Conservation (phyloP, 2,329 filamentous ascomycete species). For the Scopulariopsis brevicaulis region DNA sequence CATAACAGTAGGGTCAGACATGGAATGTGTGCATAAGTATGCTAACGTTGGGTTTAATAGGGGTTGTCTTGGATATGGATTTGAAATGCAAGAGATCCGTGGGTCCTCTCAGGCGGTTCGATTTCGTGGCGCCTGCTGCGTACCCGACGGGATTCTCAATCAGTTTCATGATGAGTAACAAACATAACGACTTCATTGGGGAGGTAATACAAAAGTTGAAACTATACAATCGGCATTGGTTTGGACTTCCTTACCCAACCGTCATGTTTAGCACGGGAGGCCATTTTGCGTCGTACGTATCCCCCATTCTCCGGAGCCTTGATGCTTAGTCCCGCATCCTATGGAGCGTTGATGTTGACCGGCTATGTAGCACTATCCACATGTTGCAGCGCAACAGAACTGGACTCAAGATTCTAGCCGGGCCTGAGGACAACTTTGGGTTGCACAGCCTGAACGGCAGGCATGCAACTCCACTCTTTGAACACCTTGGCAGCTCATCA, state of each 20-base stretch:
- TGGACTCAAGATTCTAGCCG: constrained; percentile 22
- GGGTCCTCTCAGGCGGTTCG: constrained; percentile 24
- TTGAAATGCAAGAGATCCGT: constrained; percentile 24
- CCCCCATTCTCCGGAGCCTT: no score
- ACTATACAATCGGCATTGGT: constrained; percentile 23
- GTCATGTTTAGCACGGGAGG: constrained; percentile 31
- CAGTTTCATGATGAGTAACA: constrained; percentile 26
- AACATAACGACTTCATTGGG: constrained; percentile 19
- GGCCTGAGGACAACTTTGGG: constrained; percentile 9
- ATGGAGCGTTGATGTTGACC: neutral
- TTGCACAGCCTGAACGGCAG: constrained; percentile 26
- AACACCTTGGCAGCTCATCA: constrained; percentile 27
- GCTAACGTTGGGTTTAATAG: neutral
- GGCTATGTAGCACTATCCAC: constrained; percentile 17
- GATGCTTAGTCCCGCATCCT: no score
- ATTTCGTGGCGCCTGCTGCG: constrained; percentile 26
- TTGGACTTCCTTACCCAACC: constrained; percentile 25
- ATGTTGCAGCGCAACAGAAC: constrained; percentile 19
- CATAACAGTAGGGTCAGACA: no score
- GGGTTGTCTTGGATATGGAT: constrained; percentile 17
- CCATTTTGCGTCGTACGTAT: constrained; percentile 21
- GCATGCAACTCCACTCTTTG: constrained; percentile 25
- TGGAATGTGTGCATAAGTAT: neutral
- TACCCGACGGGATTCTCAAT: constrained; percentile 26
- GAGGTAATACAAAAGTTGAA: constrained; percentile 20